Evolutionary conservation across 208 protist species (phyloP).

Genomic region (Leptomonas pyrrhocoris): DNA sequence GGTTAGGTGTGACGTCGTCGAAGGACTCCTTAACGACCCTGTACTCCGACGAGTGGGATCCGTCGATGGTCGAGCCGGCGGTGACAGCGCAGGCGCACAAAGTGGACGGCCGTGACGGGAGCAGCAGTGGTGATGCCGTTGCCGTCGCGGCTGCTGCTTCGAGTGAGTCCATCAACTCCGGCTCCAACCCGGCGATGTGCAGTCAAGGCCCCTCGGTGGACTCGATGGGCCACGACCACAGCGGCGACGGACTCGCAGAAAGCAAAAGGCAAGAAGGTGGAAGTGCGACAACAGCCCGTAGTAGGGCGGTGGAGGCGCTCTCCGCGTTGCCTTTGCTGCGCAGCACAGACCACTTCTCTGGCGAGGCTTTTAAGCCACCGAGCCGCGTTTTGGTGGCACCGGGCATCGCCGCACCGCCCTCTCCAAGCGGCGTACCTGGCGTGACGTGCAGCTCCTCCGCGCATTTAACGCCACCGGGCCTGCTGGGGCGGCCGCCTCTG

Average conservation of each 20-base stretch:
- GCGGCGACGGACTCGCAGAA: not conserved
- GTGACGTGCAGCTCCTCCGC: not conserved
- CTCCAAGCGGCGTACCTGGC: not conserved
- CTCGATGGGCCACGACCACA: not conserved
- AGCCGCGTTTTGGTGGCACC: not conserved
- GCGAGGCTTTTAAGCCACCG: not conserved
- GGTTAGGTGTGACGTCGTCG: slow-evolving; percentile 43
- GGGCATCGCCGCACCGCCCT: not conserved
- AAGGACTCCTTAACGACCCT: slow-evolving; percentile 29
- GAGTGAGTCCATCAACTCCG: not conserved
- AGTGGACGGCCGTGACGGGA: no score
- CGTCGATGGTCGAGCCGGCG: slow-evolving; percentile 20
- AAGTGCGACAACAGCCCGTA: not conserved
- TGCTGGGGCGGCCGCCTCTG: slow-evolving; percentile 9
- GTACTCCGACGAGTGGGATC: slow-evolving; percentile 32
- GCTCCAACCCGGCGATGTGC: slow-evolving; percentile 1
- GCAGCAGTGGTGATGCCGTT: not conserved
- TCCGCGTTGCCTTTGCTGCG: not conserved
- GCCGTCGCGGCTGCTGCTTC: not conserved
- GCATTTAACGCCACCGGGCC: not conserved
- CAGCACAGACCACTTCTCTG: not conserved
- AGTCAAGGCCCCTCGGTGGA: slow-evolving; percentile 1
- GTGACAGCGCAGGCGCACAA: slow-evolving; percentile 8
- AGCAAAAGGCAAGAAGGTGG: not conserved
- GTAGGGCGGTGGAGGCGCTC: not conserved